These are phyloP conservation scores for Mollisiaceae sp. DNA, from an alignment of 2,329 filamentous ascomycete genomes.

Conservation along the genomic window DNA sequence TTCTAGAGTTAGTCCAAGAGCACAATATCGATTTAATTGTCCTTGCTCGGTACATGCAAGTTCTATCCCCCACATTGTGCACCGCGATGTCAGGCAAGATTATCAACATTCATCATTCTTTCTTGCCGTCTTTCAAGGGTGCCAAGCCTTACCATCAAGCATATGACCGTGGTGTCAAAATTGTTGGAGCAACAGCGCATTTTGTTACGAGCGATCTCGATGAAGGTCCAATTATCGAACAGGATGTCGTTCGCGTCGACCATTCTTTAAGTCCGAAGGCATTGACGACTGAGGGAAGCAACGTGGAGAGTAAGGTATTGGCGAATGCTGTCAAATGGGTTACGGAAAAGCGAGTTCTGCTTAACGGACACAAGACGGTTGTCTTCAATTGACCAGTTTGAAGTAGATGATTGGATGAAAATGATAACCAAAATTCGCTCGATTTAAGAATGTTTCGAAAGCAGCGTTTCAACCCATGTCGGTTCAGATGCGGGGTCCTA, in stretches of 20 bases:
- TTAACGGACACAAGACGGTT: conserved; percentile 81
- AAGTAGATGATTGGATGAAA: background rate
- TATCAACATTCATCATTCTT: conserved; percentile 92
- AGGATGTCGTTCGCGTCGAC: conserved; percentile 77
- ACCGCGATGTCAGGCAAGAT: conserved; percentile 81
- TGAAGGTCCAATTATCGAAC: conserved; percentile 88
- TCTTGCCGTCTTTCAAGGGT: conserved; percentile 86
- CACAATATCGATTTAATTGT: conserved; percentile 80
- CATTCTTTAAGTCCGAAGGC: conserved; percentile 78
- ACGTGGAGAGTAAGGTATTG: conserved; percentile 82
- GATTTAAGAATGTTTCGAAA: background rate
- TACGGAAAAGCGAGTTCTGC: conserved; percentile 76
- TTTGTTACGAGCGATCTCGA: conserved; percentile 86
- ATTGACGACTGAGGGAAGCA: conserved; percentile 79
- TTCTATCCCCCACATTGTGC: conserved; percentile 76
- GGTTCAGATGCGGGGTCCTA: background rate
- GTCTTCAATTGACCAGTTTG: conserved; percentile 58
- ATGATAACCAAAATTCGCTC: background rate
- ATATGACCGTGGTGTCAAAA: conserved; percentile 85
- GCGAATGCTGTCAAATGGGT: conserved; percentile 85
- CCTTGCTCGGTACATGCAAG: conserved; percentile 87
- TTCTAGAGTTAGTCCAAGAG: conserved; percentile 72
- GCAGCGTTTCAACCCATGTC: background rate
- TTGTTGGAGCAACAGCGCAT: conserved; percentile 84
- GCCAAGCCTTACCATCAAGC: conserved; percentile 89